Percentiles rank a stretch among this genome's conserved stretches.
Evolutionary conservation across 179 eudicot genomes (phyloP).

Genomic region (Patellifolia procumbens): DNA sequence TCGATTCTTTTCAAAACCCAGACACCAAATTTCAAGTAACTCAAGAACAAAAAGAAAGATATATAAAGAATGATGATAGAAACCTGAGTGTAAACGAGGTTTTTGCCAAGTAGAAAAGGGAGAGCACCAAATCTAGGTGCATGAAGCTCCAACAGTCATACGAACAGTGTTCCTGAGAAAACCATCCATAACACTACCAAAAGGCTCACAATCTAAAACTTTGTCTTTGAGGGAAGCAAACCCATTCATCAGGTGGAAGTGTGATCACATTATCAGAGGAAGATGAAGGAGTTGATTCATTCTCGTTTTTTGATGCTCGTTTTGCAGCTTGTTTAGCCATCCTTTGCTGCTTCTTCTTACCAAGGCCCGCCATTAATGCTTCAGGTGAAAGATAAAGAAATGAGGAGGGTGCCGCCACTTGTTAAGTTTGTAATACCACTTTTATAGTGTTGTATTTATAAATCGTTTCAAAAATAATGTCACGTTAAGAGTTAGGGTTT

Average conservation of each 20-base stretch:
- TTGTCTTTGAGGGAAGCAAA: neutral
- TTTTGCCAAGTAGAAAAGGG: neutral
- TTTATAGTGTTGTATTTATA: neutral
- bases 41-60: neutral
- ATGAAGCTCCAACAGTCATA: neutral
- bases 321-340: neutral
- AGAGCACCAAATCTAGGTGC: slow-evolving; percentile 4
- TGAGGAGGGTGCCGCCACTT: neutral
- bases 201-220: neutral
- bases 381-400: too few species aligned
- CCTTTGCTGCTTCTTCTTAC: neutral
- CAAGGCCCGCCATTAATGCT: neutral
- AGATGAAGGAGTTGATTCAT: neutral
- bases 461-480: neutral
- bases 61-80: too few species aligned
- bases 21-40: too few species aligned
- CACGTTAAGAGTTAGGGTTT: neutral
- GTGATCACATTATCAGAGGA: neutral
- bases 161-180: neutral
- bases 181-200: neutral
- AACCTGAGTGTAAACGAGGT: slow-evolving; percentile 1
- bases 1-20: neutral
- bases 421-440: too few species aligned
- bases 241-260: neutral
- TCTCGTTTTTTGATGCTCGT: neutral